Evolutionary conservation across 2,329 filamentous ascomycete genomes (phyloP), one percentile per base, ranked within the genome.

Genomic region (Hortaea werneckii): DNA sequence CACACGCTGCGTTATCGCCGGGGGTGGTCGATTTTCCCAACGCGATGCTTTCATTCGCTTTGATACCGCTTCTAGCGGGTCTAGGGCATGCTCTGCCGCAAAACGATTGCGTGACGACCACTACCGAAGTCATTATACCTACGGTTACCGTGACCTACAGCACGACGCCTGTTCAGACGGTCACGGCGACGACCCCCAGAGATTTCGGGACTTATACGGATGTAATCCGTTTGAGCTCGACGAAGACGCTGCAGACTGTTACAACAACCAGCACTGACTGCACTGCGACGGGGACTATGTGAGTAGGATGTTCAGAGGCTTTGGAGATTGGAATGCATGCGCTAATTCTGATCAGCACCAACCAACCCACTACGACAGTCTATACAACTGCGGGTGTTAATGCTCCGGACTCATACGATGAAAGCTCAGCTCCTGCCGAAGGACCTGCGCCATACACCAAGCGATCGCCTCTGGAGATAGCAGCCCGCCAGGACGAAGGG

Each of bases 131-230:
- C 37, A 56, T 61, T 12, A 45, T 58, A 12, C 60, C 60, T 4
- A 61, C 59, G 8, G 53, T 40, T 32, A 62, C 60, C n/a, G 38
- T 13, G 6, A 61, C 59, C 5, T 61, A 58, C 50, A 46, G 44
- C 2, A 53, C 51, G 12, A 61, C 57, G 5, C 44, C 46, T 12
- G 56, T 61, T 11, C 45, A 53, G 11, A 60, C 58, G 7, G 49
- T 54, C 6, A 41, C 47, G 35, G 51, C 57, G 4, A 54, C 53
- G 5, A 58, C 56, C 1, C 40, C 59, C 4, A 39, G 52, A 11
- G 49, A 61, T 40, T 43, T 59, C 32, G 59, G 59, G 20, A 59
- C 58, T 9, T 60, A 55, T 42, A 62, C 60, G n/a, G 39, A 54
- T 7, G 38, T 52, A 29, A 41, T 45, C 12, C 56, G 53, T n/a